A percentile compares a stretch with the other conserved stretches of the same genome.
These are phyloP conservation scores for Botrytis hyacinthi DNA, from an alignment of 2,329 filamentous ascomycete species.

Conservation along the genomic window DNA sequence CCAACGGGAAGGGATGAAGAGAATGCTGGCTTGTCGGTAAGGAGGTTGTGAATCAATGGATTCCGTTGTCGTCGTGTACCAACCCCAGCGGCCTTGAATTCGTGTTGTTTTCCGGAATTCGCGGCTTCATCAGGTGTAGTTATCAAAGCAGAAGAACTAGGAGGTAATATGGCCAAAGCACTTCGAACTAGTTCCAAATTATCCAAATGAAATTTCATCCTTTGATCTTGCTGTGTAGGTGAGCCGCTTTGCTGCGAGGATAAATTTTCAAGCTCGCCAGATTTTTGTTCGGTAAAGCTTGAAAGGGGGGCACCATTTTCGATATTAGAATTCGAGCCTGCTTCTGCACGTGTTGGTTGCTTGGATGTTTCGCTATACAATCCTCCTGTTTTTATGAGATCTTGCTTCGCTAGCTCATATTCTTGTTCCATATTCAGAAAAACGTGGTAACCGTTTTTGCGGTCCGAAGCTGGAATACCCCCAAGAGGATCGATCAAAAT, in stretches of 20 bases:
- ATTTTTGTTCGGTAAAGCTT: slow-evolving; percentile 41
- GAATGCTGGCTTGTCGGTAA: slow-evolving; percentile 90
- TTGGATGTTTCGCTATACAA: not conserved
- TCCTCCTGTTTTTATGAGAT: slow-evolving; percentile 46
- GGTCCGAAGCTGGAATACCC: slow-evolving; percentile 69
- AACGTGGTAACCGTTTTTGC: slow-evolving; percentile 65
- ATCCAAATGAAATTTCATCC: slow-evolving; percentile 52
- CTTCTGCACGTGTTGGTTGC: not conserved
- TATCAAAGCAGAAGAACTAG: slow-evolving; percentile 82
- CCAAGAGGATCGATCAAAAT: slow-evolving; percentile 87
- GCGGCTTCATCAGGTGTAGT: slow-evolving; percentile 85
- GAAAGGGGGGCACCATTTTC: slow-evolving; percentile 46
- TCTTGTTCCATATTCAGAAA: slow-evolving; percentile 96
- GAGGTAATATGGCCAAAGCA: slow-evolving; percentile 72
- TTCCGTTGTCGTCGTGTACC: slow-evolving; percentile 63
- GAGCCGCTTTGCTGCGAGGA: not conserved
- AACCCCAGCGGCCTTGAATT: slow-evolving; percentile 41
- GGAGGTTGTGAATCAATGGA: slow-evolving; percentile 88
- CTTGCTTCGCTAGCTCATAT: slow-evolving; percentile 64
- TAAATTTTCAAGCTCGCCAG: slow-evolving; percentile 19
- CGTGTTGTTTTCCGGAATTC: slow-evolving; percentile 40
- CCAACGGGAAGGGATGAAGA: slow-evolving; percentile 85
- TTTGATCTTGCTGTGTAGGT: slow-evolving; percentile 19
- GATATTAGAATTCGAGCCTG: slow-evolving; percentile 25
- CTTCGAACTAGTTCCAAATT: slow-evolving; percentile 73